Evolutionary conservation across 805 yeast species (phyloP).

Genomic region (Blastobotrys peoriensis): DNA sequence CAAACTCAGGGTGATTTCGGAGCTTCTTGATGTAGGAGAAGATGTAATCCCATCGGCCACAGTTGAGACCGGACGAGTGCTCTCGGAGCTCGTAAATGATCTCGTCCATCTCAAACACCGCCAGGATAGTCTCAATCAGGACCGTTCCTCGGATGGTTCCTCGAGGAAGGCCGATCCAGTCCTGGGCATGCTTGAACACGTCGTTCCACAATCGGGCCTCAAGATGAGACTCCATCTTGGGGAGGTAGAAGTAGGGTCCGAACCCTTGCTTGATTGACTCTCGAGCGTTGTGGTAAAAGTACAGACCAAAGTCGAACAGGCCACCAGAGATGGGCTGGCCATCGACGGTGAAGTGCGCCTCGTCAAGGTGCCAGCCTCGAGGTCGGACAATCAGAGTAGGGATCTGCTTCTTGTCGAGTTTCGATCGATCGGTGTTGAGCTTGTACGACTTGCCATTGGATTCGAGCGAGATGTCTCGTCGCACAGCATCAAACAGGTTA

Average conservation of each 20-base stretch:
- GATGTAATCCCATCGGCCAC: conserved; percentile 76
- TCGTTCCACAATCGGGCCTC: conserved; percentile 76
- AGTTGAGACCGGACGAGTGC: conserved; percentile 67
- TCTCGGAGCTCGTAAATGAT: conserved; percentile 66
- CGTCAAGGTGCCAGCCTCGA: conserved; percentile 71
- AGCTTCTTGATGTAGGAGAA: conserved; percentile 63
- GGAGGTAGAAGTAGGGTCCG: conserved; percentile 69
- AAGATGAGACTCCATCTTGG: conserved; percentile 71
- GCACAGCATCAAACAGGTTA: conserved; percentile 62
- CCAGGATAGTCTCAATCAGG: conserved; percentile 64
- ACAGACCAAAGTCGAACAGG: conserved; percentile 63
- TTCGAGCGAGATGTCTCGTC: conserved; percentile 43
- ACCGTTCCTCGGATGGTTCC: conserved; percentile 71
- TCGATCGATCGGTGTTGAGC: conserved; percentile 42
- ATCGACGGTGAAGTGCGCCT: conserved; percentile 58
- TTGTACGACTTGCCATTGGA: conserved; percentile 41
- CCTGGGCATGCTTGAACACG: conserved; percentile 59
- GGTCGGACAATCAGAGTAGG: conserved; percentile 51
- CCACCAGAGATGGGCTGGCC: conserved; percentile 64
- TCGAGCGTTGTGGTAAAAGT: conserved; percentile 62
- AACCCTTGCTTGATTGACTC: conserved; percentile 51
- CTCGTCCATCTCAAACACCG: conserved; percentile 75
- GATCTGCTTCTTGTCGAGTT: conserved; percentile 34
- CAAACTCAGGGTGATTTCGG: conserved; percentile 54
- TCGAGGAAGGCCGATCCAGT: conserved; percentile 54